A percentile compares a stretch with the other conserved stretches of the same genome.
Conservation (phyloP, 805 yeast genomes). For the Candida dajiaensis region DNA sequence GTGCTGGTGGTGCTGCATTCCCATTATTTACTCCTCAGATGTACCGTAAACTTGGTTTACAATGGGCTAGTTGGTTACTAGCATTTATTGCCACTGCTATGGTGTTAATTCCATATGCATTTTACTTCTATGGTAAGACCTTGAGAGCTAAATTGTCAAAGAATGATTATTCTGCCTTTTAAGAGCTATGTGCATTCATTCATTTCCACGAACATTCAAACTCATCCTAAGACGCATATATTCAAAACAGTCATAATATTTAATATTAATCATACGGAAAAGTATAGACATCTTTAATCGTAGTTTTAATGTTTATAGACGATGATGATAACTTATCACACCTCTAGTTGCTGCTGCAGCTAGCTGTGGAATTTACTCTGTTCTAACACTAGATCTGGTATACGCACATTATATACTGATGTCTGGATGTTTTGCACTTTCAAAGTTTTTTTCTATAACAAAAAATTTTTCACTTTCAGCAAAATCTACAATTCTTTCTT, state of each 20-base stretch:
- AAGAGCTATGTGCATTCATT: neutral
- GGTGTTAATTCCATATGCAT: slow-evolving; percentile 67
- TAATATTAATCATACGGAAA: neutral
- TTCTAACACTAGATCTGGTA: too few species aligned
- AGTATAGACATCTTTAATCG: neutral
- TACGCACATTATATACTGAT: neutral
- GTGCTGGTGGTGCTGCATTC: slow-evolving; percentile 85
- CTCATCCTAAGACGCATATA: neutral
- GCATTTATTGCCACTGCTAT: slow-evolving; percentile 75
- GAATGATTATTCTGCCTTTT: slow-evolving; percentile 46
- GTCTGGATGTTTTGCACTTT: neutral
- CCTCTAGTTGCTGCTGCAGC: too few species aligned
- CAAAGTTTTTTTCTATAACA: too few species aligned
- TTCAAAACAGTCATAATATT: neutral
- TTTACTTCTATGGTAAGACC: slow-evolving; percentile 58
- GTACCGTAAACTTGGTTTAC: slow-evolving; percentile 67
- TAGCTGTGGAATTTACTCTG: too few species aligned
- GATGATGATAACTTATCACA: too few species aligned
- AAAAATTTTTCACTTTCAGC: neutral
- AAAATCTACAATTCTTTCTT: too few species aligned
- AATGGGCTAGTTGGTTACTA: slow-evolving; percentile 77
- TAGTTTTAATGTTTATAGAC: too few species aligned
- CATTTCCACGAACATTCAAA: neutral
- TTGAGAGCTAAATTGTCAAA: slow-evolving; percentile 63
- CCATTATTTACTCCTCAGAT: slow-evolving; percentile 77